Evolutionary conservation across 2,329 filamentous ascomycete species (phyloP), one percentile per base, ranked within the genome.

Genomic region (Paracoccidioides brasiliensis): DNA sequence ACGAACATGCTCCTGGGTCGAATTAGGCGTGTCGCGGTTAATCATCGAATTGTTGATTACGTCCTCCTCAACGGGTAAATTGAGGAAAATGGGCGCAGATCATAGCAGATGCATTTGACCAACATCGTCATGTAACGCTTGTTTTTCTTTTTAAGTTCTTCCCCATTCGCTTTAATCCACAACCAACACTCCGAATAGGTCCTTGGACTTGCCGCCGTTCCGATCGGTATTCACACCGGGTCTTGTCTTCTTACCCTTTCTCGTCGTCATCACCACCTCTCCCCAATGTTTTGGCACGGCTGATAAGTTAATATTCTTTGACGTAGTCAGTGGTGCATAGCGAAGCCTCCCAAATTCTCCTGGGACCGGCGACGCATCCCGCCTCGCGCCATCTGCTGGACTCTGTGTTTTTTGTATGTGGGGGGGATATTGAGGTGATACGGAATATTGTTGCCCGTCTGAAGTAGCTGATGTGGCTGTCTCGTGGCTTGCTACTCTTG

Each of bases 221-320:
- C 60, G 59, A 38, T 65, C 61, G 4, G 59, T 50, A 15, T 61
- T 63, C 40, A 66, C 62, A 41, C 64, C 61, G 3, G 62, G 59
- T 40, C 64, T 55, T 63, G 62, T 37, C 61, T 63, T 70, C 57
- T 61, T 61, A 38, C 60, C 56, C 58, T 68, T 71, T 50, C 63
- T 65, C 43, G 69, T 66, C 41, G 71, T 72, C 53, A 73, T 67
- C 6, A 74, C 69, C 3, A 74, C 72, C 58, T 74, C 72, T 4
- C 71, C 71, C 72, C 72, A 74, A 52, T 73, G 70, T 58, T 71
- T 73, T 0, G 69, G 69, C 1, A 69, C 65, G 0, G 66, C 61
- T 28, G 66, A 55, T 22, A 55, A 12, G 38, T 60, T 53, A 33
- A 22, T 30, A 9, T 53, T 33, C 38, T 52, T 49, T 1, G 54